Evolutionary conservation across 73 alveolate genomes (phyloP).

Genomic region (Blepharisma stoltei): DNA sequence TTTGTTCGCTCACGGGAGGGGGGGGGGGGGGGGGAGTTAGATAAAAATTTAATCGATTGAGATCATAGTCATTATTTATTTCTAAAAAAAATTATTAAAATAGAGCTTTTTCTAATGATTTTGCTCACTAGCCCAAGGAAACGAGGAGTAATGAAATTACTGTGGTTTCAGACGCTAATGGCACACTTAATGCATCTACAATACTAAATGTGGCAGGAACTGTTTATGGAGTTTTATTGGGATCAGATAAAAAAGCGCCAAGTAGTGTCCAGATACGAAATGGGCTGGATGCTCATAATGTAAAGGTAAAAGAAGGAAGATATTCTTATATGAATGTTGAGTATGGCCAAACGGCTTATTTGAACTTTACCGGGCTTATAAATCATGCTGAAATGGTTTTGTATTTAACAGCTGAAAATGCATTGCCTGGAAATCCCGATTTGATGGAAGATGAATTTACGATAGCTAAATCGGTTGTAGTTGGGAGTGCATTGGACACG

Average conservation of each 20-base stretch:
- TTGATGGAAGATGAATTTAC: neutral
- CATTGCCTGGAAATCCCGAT: conserved; percentile 14
- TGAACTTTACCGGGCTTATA: conserved; percentile 3
- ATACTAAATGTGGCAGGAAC: neutral
- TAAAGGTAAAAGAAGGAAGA: conserved; percentile 3
- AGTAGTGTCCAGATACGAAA: neutral
- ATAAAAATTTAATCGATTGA: no score
- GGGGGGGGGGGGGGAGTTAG: no score
- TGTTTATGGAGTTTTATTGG: conserved; percentile 14
- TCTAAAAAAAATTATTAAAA: no score
- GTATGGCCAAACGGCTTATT: neutral
- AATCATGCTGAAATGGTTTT: neutral
- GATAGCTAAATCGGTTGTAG: neutral
- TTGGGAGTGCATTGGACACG: neutral
- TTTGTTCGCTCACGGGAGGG: no score
- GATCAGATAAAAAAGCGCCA: neutral
- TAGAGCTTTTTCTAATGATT: no score
- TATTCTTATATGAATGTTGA: neutral
- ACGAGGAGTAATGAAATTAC: neutral
- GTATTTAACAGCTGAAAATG: conserved; percentile 28
- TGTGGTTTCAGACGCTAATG: neutral
- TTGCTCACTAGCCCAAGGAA: no score
- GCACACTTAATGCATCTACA: neutral
- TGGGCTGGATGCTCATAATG: neutral
- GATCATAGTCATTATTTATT: no score